Evolutionary conservation across 331 rosid species (phyloP).

Genomic region (Dryas integrifolia): DNA sequence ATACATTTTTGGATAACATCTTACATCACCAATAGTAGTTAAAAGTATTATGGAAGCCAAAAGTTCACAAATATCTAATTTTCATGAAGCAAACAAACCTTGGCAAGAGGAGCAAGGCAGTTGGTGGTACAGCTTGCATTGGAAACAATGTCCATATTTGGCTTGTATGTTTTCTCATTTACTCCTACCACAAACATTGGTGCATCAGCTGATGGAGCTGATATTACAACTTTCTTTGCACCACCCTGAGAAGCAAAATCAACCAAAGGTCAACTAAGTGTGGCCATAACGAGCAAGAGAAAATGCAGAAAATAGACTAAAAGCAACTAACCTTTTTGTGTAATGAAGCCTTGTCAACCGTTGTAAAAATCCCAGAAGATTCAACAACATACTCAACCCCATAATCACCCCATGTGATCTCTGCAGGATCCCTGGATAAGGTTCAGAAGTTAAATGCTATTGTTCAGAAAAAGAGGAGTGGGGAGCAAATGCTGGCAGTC

Average conservation of each 20-base stretch:
- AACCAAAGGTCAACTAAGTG: constrained; percentile 18
- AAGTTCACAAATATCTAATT: background rate
- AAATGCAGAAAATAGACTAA: constrained; percentile 13
- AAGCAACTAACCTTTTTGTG: constrained; percentile 64
- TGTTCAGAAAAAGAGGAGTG: background rate
- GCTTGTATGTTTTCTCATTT: constrained; percentile 72
- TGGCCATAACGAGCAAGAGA: background rate
- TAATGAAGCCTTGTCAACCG: constrained; percentile 68
- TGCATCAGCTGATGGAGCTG: constrained; percentile 99
- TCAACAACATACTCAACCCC: constrained; percentile 89
- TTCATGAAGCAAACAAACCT: constrained; percentile 51
- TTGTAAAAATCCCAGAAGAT: constrained; percentile 92
- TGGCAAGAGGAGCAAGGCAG: constrained; percentile 98
- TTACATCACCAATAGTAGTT: background rate
- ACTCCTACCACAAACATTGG: constrained; percentile 99
- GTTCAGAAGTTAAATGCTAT: constrained; percentile 6
- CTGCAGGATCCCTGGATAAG: constrained; percentile 73
- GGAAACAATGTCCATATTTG: constrained; percentile 85
- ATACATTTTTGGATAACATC: background rate
- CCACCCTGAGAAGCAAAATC: constrained; percentile 63
- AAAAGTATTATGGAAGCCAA: background rate
- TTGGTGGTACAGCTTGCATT: constrained; percentile 98
- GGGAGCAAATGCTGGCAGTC: background rate
- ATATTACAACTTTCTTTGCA: constrained; percentile 88
- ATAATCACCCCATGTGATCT: constrained; percentile 89